These are phyloP conservation scores for Aspergillus sp. DNA, from an alignment of 2,329 filamentous ascomycete genomes.

Conservation along the genomic window DNA sequence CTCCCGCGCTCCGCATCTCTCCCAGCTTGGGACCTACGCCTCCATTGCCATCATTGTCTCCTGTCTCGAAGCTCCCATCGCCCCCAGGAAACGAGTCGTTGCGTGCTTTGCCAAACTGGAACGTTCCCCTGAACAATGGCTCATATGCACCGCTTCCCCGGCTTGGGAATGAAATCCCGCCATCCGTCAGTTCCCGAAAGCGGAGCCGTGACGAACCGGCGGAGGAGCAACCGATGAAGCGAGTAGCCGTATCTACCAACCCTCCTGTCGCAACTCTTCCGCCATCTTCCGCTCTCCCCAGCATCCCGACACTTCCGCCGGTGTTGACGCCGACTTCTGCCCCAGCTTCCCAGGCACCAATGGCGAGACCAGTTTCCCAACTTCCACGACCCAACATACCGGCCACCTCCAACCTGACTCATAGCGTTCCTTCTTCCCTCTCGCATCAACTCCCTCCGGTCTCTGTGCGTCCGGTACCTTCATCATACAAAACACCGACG, in stretches of 20 bases:
- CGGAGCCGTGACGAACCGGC: constrained; percentile 51
- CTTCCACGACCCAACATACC: constrained; percentile 67
- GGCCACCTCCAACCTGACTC: constrained; percentile 48
- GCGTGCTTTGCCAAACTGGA: constrained; percentile 22
- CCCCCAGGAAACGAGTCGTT: constrained; percentile 29
- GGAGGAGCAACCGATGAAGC: constrained; percentile 53
- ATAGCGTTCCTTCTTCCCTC: constrained; percentile 35
- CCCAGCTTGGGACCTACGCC: constrained; percentile 30
- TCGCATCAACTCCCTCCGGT: constrained; percentile 55
- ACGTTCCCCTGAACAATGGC: constrained; percentile 18
- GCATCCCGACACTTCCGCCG: constrained; percentile 27
- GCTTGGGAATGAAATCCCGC: constrained; percentile 13
- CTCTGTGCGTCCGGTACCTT: constrained; percentile 64
- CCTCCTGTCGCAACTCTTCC: constrained; percentile 20
- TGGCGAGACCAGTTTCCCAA: constrained; percentile 40
- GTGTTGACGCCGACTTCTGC: constrained; percentile 28
- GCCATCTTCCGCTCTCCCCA: constrained; percentile 16
- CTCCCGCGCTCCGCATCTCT: constrained; percentile 25
- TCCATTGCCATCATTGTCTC: constrained; percentile 22
- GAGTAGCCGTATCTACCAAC: constrained; percentile 26
- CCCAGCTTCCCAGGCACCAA: constrained; percentile 27
- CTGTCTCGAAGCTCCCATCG: constrained; percentile 35
- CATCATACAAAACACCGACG: constrained; percentile 53
- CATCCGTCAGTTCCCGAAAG: constrained; percentile 43
- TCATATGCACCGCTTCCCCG: constrained; percentile 19